phyloP scores from a whole-genome alignment of 306 rosid species.

The Cicer pinnatifidum region DNA sequence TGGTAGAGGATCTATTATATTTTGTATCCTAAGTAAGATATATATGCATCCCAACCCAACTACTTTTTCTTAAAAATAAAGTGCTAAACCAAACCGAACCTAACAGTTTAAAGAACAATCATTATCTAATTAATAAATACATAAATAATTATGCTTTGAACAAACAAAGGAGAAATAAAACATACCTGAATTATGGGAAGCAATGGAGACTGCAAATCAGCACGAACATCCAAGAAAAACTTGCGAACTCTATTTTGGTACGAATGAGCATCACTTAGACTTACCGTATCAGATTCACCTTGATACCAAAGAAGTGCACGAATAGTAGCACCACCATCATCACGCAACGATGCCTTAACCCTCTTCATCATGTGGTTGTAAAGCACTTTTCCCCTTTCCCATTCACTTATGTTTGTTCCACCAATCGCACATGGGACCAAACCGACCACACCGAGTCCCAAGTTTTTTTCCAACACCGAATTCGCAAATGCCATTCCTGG shows the following conservation, averaged over 20 bases:
- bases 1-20: not conserved
- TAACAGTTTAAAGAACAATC: constrained; percentile 26
- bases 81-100: constrained; percentile 37
- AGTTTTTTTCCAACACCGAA: constrained; percentile 32
- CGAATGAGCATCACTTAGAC: constrained; percentile 49
- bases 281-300: constrained; percentile 72
- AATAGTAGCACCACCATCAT: constrained; percentile 32
- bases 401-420: constrained; percentile 52
- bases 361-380: constrained; percentile 67
- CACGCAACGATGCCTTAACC: constrained; percentile 51
- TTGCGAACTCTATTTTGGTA: constrained; percentile 53
- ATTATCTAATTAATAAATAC: not conserved
- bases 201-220: constrained; percentile 66
- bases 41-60: constrained; percentile 1
- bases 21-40: not conserved
- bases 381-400: constrained; percentile 54
- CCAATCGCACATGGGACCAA: constrained; percentile 65
- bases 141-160: not conserved
- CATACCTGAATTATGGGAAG: constrained; percentile 81
- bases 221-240: constrained; percentile 62
- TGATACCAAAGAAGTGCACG: constrained; percentile 78
- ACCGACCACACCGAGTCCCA: constrained; percentile 47
- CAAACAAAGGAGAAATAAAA: not conserved
- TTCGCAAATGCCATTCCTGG: constrained; percentile 57
- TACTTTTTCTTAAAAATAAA: constrained; percentile 29